These are phyloP conservation scores for Trametes villosa DNA, from an alignment of 768 basidiomycete genomes.

Conservation along the genomic window DNA sequence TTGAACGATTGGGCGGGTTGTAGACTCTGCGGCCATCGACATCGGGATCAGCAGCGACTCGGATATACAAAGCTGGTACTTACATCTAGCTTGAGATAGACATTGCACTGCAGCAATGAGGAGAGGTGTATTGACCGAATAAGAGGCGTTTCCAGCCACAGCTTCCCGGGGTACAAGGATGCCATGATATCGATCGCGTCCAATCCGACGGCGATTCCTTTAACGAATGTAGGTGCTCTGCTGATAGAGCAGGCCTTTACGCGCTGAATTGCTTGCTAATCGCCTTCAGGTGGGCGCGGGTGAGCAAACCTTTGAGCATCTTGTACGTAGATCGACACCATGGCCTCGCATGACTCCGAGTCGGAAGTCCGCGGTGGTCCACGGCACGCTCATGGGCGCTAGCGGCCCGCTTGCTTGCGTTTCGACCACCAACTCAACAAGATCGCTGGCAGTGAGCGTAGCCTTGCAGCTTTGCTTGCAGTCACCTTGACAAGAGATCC, in stretches of 20 bases:
- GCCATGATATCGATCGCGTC: too few relatives aligned
- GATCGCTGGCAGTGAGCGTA: too few relatives aligned
- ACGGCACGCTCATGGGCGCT: too few relatives aligned
- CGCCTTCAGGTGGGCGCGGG: too few relatives aligned
- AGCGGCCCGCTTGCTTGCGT: too few relatives aligned
- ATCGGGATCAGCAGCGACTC: neutral
- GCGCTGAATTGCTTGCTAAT: neutral
- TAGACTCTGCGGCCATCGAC: conserved; percentile 57
- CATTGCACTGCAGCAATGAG: conserved; percentile 49
- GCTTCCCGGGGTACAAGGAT: conserved; percentile 20
- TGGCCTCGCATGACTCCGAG: too few relatives aligned
- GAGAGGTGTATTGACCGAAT: conserved; percentile 65
- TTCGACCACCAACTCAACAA: too few relatives aligned
- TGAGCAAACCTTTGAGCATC: too few relatives aligned
- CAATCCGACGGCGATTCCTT: neutral
- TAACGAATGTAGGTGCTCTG: neutral
- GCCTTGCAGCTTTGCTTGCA: too few relatives aligned
- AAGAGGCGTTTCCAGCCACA: conserved; percentile 71
- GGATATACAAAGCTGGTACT: conserved; percentile 20
- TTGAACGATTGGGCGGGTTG: conserved; percentile 82
- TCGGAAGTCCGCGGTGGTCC: too few relatives aligned
- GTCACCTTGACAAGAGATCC: too few relatives aligned
- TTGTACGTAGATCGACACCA: too few relatives aligned
- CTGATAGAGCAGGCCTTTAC: neutral
- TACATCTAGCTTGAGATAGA: conserved; percentile 78